Evolutionary conservation across 2,329 filamentous ascomycete genomes (phyloP), one percentile per base, ranked within the genome.

Genomic region (Alternaria novae-zelandiae): DNA sequence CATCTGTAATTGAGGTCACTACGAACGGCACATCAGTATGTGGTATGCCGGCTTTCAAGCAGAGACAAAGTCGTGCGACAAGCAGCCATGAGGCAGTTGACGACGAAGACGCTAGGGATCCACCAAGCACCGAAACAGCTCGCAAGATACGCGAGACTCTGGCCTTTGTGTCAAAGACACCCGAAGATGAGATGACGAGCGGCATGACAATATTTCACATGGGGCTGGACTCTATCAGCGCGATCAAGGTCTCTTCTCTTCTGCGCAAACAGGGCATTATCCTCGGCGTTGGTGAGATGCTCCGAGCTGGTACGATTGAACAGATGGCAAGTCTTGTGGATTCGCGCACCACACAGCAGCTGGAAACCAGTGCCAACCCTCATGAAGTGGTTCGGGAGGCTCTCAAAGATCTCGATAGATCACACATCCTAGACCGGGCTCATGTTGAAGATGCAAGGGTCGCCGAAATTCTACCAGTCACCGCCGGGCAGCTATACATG

Each of bases 181-280:
- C 89, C 0, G 79, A 83, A 17, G 74, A 83, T 0, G 83, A 87
- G 2, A 91, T 97, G 55, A 79, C 81, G 3, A 85, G 84, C 59
- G 82, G 84, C 1, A 86, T 89, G 54, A 92, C 86, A 0, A 86
- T 97, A 12, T 97, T 96, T 78, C 90, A 96, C 66, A 85, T 97
- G 2, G 94, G 94, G 0, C 87, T 97, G 2, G 94, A 97, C 76
- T 97, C 94, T 0, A 97, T 97, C 77, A 95, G 90, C 67, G 91
- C 93, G 2, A 96, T 97, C 81, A 96, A 96, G 73, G 89, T 94
- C 4, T 88, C 89, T 9, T 86, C 90, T 0, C 82, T 94, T 8
- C 82, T 97, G 5, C 89, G 88, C 45, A 91, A 87, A 68, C 80
- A 84, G 45, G 87, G 84, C 0, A 79, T 97, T 8, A 79, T 81